Conservation (phyloP, 176 grass and related monocot species). For the Pharus latifolius region DNA sequence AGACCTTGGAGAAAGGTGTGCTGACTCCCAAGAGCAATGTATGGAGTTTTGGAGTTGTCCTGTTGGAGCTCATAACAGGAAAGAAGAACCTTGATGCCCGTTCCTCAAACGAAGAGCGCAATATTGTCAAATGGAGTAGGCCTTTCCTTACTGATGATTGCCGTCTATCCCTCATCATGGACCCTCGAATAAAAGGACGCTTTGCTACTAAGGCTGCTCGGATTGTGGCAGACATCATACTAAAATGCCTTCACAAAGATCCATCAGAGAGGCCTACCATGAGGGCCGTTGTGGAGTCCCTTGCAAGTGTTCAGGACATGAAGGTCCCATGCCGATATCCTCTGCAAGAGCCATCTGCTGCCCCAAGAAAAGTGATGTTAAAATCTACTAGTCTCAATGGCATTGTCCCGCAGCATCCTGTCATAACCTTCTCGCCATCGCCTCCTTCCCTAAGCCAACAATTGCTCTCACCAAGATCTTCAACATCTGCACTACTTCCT, state of each 20-base stretch:
- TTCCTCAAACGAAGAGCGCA: slow-evolving; percentile 65
- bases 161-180: slow-evolving; percentile 92
- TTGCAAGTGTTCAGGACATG: slow-evolving; percentile 69
- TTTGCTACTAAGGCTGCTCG: slow-evolving; percentile 81
- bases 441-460: slow-evolving; percentile 30
- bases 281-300: slow-evolving; percentile 62
- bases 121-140: slow-evolving; percentile 85
- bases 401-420: slow-evolving; percentile 38
- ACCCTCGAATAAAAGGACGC: slow-evolving; percentile 84
- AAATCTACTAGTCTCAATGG: slow-evolving; percentile 87
- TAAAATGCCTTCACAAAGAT: slow-evolving; percentile 80
- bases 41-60: slow-evolving; percentile 87
- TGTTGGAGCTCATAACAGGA: slow-evolving; percentile 94
- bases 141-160: slow-evolving; percentile 85
- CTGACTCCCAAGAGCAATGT: slow-evolving; percentile 97
- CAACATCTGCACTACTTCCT: slow-evolving; percentile 45
- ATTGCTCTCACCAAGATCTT: slow-evolving; percentile 34
- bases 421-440: slow-evolving; percentile 44
- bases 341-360: slow-evolving; percentile 66
- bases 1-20: slow-evolving; percentile 92
- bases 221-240: slow-evolving; percentile 61
- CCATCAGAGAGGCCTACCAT: slow-evolving; percentile 84
- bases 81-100: slow-evolving; percentile 70
- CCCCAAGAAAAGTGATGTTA: slow-evolving; percentile 68
- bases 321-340: slow-evolving; percentile 72